Evolutionary conservation across 345 rosid genomes (phyloP).

Genomic region (Ceriops zippeliana): DNA sequence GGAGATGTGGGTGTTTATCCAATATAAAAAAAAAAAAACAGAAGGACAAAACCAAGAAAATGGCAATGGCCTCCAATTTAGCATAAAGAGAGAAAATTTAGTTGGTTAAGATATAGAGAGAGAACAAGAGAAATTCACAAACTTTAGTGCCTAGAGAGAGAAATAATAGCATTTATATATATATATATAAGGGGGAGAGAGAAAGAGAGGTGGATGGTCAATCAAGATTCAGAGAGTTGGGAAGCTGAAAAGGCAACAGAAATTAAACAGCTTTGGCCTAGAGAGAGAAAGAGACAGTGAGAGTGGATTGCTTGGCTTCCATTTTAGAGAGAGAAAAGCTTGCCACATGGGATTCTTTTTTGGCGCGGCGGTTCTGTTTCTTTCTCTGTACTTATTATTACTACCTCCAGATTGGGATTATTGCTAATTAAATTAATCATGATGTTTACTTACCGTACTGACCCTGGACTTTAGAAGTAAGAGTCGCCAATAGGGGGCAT

Average conservation of each 20-base stretch:
- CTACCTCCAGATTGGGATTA: no score
- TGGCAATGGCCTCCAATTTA: background rate
- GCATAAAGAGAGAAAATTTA: background rate
- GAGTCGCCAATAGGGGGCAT: background rate
- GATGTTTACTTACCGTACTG: no score
- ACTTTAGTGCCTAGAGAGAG: background rate
- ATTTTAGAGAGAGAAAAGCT: background rate
- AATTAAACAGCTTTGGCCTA: background rate
- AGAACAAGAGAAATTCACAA: background rate
- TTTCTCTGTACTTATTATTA: background rate
- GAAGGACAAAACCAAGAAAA: background rate
- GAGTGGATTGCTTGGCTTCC: background rate
- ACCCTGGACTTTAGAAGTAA: background rate
- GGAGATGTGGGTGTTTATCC: background rate
- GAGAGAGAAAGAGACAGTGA: constrained; percentile 4
- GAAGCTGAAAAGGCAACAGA: constrained; percentile 9
- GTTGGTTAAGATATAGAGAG: background rate
- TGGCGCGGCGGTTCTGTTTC: constrained; percentile 20
- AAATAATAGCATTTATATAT: background rate
- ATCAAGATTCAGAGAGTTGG: constrained; percentile 6
- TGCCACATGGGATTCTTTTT: constrained; percentile 12
- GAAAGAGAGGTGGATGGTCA: constrained; percentile 4
- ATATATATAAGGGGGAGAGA: background rate
- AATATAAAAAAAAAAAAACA: background rate
- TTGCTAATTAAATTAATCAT: no score